These are phyloP conservation scores for Phaffomyces antillensis DNA, from an alignment of 805 yeast genomes.

Conservation along the genomic window DNA sequence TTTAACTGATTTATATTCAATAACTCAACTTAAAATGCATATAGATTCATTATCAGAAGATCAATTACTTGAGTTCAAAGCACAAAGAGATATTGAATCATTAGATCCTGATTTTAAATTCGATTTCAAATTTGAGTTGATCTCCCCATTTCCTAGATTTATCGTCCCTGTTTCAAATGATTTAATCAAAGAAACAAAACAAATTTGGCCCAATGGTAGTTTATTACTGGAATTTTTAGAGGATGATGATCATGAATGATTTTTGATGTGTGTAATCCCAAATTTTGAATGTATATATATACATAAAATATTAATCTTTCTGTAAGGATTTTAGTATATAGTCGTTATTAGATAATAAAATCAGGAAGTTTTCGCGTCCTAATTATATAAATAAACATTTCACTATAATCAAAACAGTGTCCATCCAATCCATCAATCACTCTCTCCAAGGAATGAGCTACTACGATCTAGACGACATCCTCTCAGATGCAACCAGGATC, in stretches of 20 bases:
- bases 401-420: too few relatives aligned
- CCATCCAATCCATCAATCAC: too few relatives aligned
- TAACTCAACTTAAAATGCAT: slow-evolving; percentile 36
- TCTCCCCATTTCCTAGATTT: slow-evolving; percentile 57
- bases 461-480: slow-evolving; percentile 71
- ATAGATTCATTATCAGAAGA: slow-evolving; percentile 8
- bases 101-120: slow-evolving; percentile 20
- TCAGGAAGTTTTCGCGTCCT: too few relatives aligned
- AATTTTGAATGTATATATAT: too few relatives aligned
- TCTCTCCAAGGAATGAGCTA: slow-evolving; percentile 31
- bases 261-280: too few relatives aligned
- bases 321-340: too few relatives aligned
- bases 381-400: too few relatives aligned
- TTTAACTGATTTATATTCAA: slow-evolving; percentile 41
- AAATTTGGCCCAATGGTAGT: slow-evolving; percentile 70
- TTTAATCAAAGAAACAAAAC: slow-evolving; percentile 33
- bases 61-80: neutral
- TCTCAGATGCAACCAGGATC: slow-evolving; percentile 58
- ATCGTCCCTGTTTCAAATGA: slow-evolving; percentile 29
- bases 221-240: slow-evolving; percentile 41
- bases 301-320: too few relatives aligned
- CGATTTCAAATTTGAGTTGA: slow-evolving; percentile 46
- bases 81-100: neutral
- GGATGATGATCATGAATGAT: slow-evolving; percentile 12
- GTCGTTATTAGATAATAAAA: too few relatives aligned